Evolutionary conservation across 2,329 filamentous ascomycete genomes (phyloP).

Genomic region (Sphaerulina musiva): DNA sequence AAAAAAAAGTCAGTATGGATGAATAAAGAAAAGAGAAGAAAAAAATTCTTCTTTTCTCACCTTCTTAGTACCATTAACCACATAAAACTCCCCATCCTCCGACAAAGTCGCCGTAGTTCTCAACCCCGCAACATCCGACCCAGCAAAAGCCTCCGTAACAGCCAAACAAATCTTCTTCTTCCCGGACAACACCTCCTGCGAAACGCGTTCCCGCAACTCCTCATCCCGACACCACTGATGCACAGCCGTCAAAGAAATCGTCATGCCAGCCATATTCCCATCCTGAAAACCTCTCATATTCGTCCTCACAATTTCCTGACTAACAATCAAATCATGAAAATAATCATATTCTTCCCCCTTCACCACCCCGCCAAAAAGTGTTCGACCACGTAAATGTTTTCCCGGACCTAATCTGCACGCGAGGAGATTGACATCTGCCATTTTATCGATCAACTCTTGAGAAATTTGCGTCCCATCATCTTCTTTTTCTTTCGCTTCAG

Average conservation of each 20-base stretch:
- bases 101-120: slow-evolving; percentile 73
- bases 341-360: slow-evolving; percentile 79
- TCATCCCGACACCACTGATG: slow-evolving; percentile 69
- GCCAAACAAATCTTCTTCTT: slow-evolving; percentile 85
- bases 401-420: slow-evolving; percentile 81
- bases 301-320: slow-evolving; percentile 64
- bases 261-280: slow-evolving; percentile 81
- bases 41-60: slow-evolving; percentile 51
- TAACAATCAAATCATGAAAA: slow-evolving; percentile 72
- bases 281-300: slow-evolving; percentile 81
- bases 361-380: slow-evolving; percentile 61
- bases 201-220: slow-evolving; percentile 58
- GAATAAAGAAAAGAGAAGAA: too few relatives aligned
- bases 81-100: slow-evolving; percentile 65
- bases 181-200: slow-evolving; percentile 66
- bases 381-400: slow-evolving; percentile 68
- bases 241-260: slow-evolving; percentile 71
- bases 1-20: too few relatives aligned
- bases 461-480: slow-evolving; percentile 63
- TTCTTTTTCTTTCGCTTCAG: slow-evolving; percentile 72
- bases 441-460: slow-evolving; percentile 66
- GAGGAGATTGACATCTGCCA: slow-evolving; percentile 66
- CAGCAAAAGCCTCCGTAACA: slow-evolving; percentile 83
- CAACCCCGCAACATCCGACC: slow-evolving; percentile 72
- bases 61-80: slow-evolving; percentile 69